A percentile compares a stretch with the other conserved stretches of the same genome.
phyloP scores from a whole-genome alignment of 75 land plant species.

The Pseudotsuga menziesii region DNA sequence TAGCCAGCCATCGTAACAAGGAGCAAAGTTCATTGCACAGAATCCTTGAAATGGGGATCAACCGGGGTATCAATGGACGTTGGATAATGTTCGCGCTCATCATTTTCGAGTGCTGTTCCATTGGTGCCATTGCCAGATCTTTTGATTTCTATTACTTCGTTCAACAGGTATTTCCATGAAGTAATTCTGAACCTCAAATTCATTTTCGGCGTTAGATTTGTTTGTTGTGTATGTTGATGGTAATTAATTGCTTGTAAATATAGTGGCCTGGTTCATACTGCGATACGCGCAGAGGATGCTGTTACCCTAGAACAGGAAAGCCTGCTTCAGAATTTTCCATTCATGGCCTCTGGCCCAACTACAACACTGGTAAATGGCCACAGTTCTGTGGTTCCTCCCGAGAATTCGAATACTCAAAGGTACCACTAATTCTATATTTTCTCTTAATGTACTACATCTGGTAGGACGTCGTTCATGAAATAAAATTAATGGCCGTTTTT shows the following conservation, averaged over 20 bases:
- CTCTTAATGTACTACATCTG: too few relatives aligned
- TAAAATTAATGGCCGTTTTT: too few relatives aligned
- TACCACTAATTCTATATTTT: slow-evolving; percentile 9
- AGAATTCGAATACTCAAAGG: slow-evolving; percentile 49
- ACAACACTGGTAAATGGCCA: slow-evolving; percentile 69
- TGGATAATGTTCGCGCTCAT: too few relatives aligned
- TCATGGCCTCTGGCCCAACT: slow-evolving; percentile 92
- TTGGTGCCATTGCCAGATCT: slow-evolving; percentile 12
- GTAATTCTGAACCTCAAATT: not conserved
- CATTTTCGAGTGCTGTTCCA: not conserved
- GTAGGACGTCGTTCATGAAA: too few relatives aligned
- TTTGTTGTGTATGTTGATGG: too few relatives aligned
- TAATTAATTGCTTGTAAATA: not conserved
- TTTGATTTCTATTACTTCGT: slow-evolving; percentile 69
- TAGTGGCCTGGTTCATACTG: slow-evolving; percentile 97
- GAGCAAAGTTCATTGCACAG: too few relatives aligned
- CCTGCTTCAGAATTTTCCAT: slow-evolving; percentile 70
- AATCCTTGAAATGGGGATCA: too few relatives aligned
- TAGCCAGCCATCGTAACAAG: too few relatives aligned
- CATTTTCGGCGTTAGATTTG: not conserved
- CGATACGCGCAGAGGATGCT: slow-evolving; percentile 51
- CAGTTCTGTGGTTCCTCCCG: slow-evolving; percentile 40
- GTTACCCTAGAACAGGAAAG: slow-evolving; percentile 64
- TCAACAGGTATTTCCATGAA: slow-evolving; percentile 35
- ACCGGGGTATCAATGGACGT: too few relatives aligned